These are phyloP conservation scores for Crotalaria pallida DNA, from an alignment of 306 rosid genomes.

Conservation along the genomic window DNA sequence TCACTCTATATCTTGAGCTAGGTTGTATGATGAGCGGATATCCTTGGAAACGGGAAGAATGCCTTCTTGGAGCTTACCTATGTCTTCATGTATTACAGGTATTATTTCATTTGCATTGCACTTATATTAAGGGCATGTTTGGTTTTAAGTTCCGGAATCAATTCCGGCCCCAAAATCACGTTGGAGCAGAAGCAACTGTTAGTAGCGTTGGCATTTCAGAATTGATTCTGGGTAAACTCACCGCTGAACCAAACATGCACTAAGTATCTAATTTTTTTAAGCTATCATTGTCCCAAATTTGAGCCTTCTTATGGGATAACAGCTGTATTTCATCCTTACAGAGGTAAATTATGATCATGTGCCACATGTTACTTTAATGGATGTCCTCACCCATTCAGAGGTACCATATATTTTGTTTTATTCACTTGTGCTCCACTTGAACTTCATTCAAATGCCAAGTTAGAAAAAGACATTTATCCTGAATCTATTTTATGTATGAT, in stretches of 20 bases:
- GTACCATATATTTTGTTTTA: conserved; percentile 24
- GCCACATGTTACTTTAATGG: conserved; percentile 45
- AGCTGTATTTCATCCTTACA: conserved; percentile 18
- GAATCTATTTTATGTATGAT: background rate
- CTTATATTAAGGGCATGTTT: background rate
- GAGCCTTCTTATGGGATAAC: conserved; percentile 4
- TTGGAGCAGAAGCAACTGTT: too few relatives aligned
- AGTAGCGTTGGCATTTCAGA: too few relatives aligned
- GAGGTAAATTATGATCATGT: conserved; percentile 32
- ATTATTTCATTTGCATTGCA: conserved; percentile 26
- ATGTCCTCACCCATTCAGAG: conserved; percentile 48
- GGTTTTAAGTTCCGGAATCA: too few relatives aligned
- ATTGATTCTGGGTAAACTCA: too few relatives aligned
- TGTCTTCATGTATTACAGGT: conserved; percentile 50
- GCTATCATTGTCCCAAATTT: background rate
- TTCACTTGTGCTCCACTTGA: background rate
- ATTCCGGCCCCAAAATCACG: too few relatives aligned
- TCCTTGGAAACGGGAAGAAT: conserved; percentile 15
- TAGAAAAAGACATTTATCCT: background rate
- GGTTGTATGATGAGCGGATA: conserved; percentile 42
- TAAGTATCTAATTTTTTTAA: background rate
- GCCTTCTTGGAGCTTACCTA: conserved; percentile 38
- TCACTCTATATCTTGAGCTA: conserved; percentile 9
- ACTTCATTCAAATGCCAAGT: background rate
- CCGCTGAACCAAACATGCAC: too few relatives aligned